A percentile compares a stretch with the other conserved stretches of the same genome.
Evolutionary conservation across 257 asterid genomes (phyloP).

Genomic region (Lycium ferocissimum): DNA sequence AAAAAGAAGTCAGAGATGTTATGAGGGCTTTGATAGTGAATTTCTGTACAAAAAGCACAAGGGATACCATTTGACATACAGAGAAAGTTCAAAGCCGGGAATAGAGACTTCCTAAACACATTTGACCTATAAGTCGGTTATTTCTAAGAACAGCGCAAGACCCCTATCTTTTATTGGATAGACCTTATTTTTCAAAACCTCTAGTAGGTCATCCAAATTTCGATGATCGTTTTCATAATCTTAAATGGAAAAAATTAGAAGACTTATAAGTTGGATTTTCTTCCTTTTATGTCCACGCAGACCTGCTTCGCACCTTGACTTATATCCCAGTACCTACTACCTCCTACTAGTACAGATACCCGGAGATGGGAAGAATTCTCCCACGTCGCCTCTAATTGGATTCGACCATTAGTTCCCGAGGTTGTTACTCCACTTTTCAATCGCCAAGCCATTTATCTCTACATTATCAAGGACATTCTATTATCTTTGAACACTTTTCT

Average conservation of each 20-base stretch:
- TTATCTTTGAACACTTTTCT: neutral
- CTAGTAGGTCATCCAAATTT: neutral
- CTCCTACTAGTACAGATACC: neutral
- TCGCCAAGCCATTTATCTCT: neutral
- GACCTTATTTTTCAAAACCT: neutral
- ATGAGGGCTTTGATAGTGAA: neutral
- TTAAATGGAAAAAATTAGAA: neutral
- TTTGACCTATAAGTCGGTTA: neutral
- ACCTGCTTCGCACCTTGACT: neutral
- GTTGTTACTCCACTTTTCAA: neutral
- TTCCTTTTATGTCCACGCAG: neutral
- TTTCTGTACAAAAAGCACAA: neutral
- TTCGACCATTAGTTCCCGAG: neutral
- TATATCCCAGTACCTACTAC: neutral
- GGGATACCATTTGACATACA: neutral
- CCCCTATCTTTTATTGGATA: neutral
- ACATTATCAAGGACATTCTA: neutral
- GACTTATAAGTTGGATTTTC: neutral
- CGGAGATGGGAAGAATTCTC: neutral
- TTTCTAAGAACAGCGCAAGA: neutral
- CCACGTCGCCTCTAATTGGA: neutral
- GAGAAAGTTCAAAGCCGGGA: neutral
- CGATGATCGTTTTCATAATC: neutral
- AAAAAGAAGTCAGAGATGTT: neutral
- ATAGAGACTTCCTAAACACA: neutral